phyloP scores from a whole-genome alignment of 2,329 filamentous ascomycete genomes.

The Sarocladium kiliense region DNA sequence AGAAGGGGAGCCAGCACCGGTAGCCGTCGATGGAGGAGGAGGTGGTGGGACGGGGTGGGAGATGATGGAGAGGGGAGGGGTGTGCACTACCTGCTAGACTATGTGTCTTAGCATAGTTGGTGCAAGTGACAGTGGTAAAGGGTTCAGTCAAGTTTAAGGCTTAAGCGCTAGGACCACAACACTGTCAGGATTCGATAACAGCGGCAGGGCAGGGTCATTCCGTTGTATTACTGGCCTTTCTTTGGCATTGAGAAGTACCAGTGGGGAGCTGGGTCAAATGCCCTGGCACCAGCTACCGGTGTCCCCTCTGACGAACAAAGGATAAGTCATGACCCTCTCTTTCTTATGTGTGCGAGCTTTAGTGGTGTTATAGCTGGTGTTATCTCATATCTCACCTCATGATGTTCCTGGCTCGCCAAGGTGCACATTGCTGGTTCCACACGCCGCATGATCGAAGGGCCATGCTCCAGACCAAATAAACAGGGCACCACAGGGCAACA shows the following conservation, averaged over 20 bases:
- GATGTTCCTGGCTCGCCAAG: neutral
- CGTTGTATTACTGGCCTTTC: neutral
- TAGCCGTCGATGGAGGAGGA: neutral
- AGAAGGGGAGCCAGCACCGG: neutral
- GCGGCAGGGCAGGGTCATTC: neutral
- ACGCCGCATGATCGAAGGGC: neutral
- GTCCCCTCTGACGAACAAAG: neutral
- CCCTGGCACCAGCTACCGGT: neutral
- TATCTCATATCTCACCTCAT: neutral
- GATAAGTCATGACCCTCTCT: neutral
- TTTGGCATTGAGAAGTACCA: conserved; percentile 1
- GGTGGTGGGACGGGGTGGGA: neutral
- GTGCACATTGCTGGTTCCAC: neutral
- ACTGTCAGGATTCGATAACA: neutral
- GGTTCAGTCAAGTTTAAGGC: neutral
- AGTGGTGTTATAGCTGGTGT: too few species aligned
- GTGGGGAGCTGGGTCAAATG: neutral
- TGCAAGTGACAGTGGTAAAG: neutral
- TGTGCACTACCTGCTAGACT: neutral
- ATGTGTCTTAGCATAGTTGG: too few species aligned
- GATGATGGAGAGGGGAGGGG: neutral
- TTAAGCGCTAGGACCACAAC: neutral
- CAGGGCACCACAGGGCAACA: neutral
- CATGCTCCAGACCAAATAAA: neutral
- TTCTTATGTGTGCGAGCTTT: too few species aligned